A percentile compares a stretch with the other conserved stretches of the same genome.
Conservation (phyloP, 345 rosid genomes). For the Erodium maritimum region DNA sequence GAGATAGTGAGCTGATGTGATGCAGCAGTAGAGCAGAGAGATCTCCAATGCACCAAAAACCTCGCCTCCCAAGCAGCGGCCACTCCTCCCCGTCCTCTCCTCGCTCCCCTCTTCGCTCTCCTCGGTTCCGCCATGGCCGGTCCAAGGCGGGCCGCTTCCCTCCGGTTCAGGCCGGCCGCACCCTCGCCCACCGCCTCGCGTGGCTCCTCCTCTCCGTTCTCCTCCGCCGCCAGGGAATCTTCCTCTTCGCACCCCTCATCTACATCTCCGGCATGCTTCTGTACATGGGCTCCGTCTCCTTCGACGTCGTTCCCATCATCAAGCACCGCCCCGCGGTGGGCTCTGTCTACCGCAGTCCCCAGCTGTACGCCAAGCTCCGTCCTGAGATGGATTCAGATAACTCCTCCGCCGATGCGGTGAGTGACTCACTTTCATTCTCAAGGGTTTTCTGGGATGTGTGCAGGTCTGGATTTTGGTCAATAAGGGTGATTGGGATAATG, state of each 20-base stretch:
- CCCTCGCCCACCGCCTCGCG: constrained; percentile 70
- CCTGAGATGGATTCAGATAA: constrained; percentile 88
- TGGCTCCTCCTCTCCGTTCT: constrained; percentile 77
- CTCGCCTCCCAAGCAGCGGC: constrained; percentile 79
- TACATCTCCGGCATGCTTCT: constrained; percentile 92
- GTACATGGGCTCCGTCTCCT: constrained; percentile 89
- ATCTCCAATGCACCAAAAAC: constrained; percentile 51
- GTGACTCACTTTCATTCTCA: constrained; percentile 11
- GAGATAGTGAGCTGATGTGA: not conserved
- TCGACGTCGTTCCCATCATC: constrained; percentile 62
- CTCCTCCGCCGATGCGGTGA: constrained; percentile 80
- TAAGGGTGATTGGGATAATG: constrained; percentile 7
- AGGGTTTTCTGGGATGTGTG: constrained; percentile 1
- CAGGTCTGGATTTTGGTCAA: constrained; percentile 5
- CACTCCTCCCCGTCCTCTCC: constrained; percentile 95
- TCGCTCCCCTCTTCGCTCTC: constrained; percentile 83
- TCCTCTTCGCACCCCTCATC: constrained; percentile 84
- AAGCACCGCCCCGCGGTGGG: constrained; percentile 63
- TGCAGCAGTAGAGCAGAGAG: not conserved
- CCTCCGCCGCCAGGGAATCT: constrained; percentile 84
- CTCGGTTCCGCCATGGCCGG: constrained; percentile 63
- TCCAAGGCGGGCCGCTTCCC: constrained; percentile 50
- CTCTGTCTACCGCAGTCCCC: constrained; percentile 85
- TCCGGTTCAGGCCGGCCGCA: constrained; percentile 39
- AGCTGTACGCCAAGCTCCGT: constrained; percentile 69